Conservation (phyloP, 768 basidiomycete genomes). For the Tephrocybe sp. region DNA sequence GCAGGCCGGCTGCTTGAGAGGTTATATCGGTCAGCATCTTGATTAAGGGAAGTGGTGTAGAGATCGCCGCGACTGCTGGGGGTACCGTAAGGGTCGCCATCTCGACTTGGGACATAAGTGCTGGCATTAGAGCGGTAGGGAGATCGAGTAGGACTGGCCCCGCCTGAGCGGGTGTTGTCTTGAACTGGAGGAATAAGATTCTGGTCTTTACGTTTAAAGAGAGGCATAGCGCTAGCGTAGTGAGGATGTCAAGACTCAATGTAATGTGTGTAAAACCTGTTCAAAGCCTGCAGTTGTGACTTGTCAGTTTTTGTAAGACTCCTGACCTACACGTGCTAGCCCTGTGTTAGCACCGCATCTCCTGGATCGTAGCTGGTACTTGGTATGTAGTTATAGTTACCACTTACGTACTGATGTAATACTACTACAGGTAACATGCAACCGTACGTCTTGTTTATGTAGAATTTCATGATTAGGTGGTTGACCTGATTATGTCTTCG, state of each 20-base stretch:
- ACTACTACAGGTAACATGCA: no score
- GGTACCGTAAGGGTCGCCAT: constrained; percentile 58
- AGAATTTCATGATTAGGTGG: no score
- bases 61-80: constrained; percentile 11
- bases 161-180: constrained; percentile 29
- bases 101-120: constrained; percentile 70
- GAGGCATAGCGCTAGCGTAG: constrained; percentile 53
- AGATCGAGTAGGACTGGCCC: constrained; percentile 38
- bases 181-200: constrained; percentile 66
- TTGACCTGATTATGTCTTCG: no score
- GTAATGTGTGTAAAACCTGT: no score
- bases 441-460: no score
- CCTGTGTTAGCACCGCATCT: no score
- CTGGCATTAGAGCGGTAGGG: constrained; percentile 51
- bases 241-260: constrained; percentile 16
- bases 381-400: no score
- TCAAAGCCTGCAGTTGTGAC: no score
- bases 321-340: no score
- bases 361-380: no score
- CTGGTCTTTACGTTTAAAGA: constrained; percentile 69
- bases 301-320: no score
- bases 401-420: no score
- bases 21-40: constrained; percentile 60
- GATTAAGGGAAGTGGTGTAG: constrained; percentile 67
- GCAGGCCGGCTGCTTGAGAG: constrained; percentile 21